phyloP scores from a whole-genome alignment of 1,284 basidiomycete species.

The Sanghuangporus sanghuang region DNA sequence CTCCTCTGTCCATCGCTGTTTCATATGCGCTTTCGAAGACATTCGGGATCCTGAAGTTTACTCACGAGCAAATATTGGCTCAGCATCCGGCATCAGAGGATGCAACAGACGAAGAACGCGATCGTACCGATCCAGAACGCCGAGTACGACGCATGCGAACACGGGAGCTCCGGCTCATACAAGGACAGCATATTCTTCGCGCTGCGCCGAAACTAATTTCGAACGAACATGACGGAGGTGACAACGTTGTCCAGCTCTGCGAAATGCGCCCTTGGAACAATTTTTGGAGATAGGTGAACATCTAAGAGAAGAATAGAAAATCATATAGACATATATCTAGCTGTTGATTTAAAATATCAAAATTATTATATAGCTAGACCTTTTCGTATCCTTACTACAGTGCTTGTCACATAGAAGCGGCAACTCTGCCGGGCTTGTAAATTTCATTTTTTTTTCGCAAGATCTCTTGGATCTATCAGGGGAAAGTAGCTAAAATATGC shows the following conservation, averaged over 20 bases:
- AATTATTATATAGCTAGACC: no score
- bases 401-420: no score
- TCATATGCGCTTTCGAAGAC: conserved; percentile 78
- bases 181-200: conserved; percentile 49
- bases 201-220: neutral
- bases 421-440: no score
- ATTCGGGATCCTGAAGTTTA: conserved; percentile 76
- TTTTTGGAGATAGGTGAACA: conserved; percentile 31
- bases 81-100: conserved; percentile 35
- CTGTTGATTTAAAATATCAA: no score
- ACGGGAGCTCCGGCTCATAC: conserved; percentile 77
- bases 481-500: no score
- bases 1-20: conserved; percentile 52
- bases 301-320: neutral
- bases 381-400: no score
- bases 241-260: conserved; percentile 21
- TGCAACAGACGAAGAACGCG: conserved; percentile 70
- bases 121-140: conserved; percentile 57
- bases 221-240: conserved; percentile 18
- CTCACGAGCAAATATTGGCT: conserved; percentile 40
- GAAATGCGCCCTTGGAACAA: conserved; percentile 33
- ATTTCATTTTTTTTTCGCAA: no score
- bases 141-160: conserved; percentile 70
- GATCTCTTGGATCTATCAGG: no score
- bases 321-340: no score